A percentile compares a stretch with the other conserved stretches of the same genome.
phyloP scores from a whole-genome alignment of 2,329 filamentous ascomycete species.

The Ambrosiella xylebori region DNA sequence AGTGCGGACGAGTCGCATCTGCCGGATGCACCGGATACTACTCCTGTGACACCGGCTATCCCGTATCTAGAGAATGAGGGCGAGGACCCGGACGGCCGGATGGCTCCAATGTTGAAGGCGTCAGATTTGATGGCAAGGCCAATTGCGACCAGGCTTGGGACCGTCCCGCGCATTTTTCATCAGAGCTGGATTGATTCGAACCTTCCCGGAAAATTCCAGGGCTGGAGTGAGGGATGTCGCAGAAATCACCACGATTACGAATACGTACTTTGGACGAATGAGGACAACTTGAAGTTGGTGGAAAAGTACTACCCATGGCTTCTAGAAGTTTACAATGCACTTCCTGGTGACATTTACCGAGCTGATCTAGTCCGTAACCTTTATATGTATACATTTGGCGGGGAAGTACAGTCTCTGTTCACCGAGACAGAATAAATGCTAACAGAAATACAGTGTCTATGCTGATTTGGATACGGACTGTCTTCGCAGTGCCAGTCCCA shows the following conservation, averaged over 20 bases:
- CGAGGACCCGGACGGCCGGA: not conserved
- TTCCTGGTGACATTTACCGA: slow-evolving; percentile 20
- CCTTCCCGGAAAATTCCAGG: slow-evolving; percentile 17
- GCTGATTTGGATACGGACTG: slow-evolving; percentile 21
- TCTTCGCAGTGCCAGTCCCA: slow-evolving; percentile 16
- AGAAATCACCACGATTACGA: slow-evolving; percentile 20
- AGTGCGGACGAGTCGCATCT: not conserved
- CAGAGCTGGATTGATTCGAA: slow-evolving; percentile 18
- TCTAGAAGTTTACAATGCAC: slow-evolving; percentile 17
- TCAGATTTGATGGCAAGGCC: slow-evolving; percentile 9
- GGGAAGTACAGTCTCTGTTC: slow-evolving; percentile 14
- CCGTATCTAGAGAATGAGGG: not conserved
- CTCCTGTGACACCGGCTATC: not conserved
- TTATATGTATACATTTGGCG: slow-evolving; percentile 23
- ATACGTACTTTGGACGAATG: slow-evolving; percentile 23
- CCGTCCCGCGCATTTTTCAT: slow-evolving; percentile 23
- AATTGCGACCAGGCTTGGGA: slow-evolving; percentile 8
- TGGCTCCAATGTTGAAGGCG: slow-evolving; percentile 7
- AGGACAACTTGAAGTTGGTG: slow-evolving; percentile 21
- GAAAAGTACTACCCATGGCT: slow-evolving; percentile 20
- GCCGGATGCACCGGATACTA: not conserved
- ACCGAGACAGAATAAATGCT: not conserved
- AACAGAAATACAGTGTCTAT: slow-evolving; percentile 16
- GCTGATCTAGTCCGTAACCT: slow-evolving; percentile 20
- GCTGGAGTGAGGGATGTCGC: slow-evolving; percentile 20